These are phyloP conservation scores for Cordia subcordata DNA, from an alignment of 257 asterid species.

Conservation along the genomic window DNA sequence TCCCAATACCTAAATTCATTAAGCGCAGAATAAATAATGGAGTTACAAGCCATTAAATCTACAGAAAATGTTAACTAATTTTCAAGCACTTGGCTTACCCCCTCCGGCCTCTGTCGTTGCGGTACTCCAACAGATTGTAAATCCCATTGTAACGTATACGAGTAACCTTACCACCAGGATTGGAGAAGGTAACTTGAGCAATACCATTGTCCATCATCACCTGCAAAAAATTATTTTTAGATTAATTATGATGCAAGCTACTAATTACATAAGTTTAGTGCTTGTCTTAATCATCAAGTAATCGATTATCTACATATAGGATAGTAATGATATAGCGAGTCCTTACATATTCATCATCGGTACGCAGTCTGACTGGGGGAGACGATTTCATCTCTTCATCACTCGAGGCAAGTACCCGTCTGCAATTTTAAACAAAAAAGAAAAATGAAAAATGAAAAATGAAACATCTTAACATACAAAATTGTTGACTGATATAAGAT, in stretches of 20 bases:
- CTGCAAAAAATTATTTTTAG: conserved; percentile 24
- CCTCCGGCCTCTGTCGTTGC: conserved; percentile 21
- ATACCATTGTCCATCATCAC: conserved; percentile 60
- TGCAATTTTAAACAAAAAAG: no score
- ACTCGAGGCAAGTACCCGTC: no score
- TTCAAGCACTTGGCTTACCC: conserved; percentile 30
- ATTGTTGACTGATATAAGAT: no score
- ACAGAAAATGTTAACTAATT: no score
- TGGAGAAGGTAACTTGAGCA: conserved; percentile 29
- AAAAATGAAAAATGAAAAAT: no score
- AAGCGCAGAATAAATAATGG: no score
- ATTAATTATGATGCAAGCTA: not conserved
- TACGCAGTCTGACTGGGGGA: conserved; percentile 27
- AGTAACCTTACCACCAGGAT: conserved; percentile 42
- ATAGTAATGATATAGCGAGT: no score
- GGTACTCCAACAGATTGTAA: conserved; percentile 38
- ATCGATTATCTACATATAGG: no score
- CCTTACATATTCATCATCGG: conserved; percentile 18
- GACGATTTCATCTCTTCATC: conserved; percentile 3
- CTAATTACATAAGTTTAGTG: not conserved
- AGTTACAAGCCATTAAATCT: no score
- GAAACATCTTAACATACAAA: no score
- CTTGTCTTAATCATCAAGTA: not conserved
- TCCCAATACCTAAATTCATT: conserved; percentile 33
- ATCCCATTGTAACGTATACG: conserved; percentile 39